Base-by-base conservation (phyloP, 2,329 filamentous ascomycete genomes). In the Calonectria hongkongensis region DNA sequence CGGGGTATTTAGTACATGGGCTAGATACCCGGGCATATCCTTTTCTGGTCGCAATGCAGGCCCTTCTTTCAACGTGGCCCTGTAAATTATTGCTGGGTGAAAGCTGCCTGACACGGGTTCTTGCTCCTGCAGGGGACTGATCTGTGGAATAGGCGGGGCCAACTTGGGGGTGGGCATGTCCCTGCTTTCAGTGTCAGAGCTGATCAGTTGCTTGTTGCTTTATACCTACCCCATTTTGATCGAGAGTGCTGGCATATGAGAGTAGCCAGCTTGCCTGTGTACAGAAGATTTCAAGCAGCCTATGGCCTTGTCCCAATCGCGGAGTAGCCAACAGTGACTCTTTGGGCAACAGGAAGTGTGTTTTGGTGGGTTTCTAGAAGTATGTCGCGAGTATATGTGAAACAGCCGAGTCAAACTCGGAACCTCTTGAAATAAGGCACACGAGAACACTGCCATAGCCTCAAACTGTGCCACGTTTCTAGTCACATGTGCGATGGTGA, bases 21-120 rank as follows among this genome's bases (percentile, higher is more conserved):
- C 21, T 12, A 60, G 25, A 15, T 60, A 60, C 7, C 12, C 16
- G 12, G 12, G n/a, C 33, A 60, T 41, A 21, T 60, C 33, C 9
- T 16, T 60, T 3, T 27, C 33, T 4, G 54, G 54, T n/a, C 54
- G 54, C 33, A 60, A 8, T 12, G 13, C 21, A 10, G 54, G 54
- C 7, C 27, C 16, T 16, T 60, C 54, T 1, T 21, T 15, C 4
- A 7, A 2, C n/a, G 33, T 36, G 16, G 30, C n/a, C 21, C 36
- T 60, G 12, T 60, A 60, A 25, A 60, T 39, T 8, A 60, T 16
- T n/a, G 54, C 54, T 3, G 54, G 54, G 54, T 60, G 54, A 2
- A 39, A 28, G n/a, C 12, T 25, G 2, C 54, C 21, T 3, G 36
- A 36, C 21, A 27, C 13, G 6, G 3, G 21, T 15, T 15, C 2